Evolutionary conservation across 805 yeast genomes (phyloP).

Genomic region (Ogataea paraovalis): DNA sequence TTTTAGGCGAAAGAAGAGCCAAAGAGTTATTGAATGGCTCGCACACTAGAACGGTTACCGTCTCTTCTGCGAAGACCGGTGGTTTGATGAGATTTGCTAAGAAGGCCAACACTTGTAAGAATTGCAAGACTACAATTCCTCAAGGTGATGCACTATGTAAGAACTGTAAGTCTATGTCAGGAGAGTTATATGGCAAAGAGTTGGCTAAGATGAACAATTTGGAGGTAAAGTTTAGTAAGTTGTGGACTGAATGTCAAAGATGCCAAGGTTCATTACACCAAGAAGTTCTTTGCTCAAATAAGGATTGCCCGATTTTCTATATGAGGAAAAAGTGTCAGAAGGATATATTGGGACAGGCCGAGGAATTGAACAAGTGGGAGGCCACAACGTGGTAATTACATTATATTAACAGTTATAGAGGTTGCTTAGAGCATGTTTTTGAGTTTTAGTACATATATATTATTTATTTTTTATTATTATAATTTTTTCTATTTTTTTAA

Average conservation of each 20-base stretch:
- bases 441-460: no score
- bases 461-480: no score
- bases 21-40: slow-evolving; percentile 76
- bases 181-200: slow-evolving; percentile 77
- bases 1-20: slow-evolving; percentile 81
- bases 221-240: slow-evolving; percentile 76
- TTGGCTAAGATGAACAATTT: slow-evolving; percentile 73
- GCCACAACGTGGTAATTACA: slow-evolving; percentile 52
- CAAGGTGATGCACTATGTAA: slow-evolving; percentile 55
- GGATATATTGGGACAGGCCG: slow-evolving; percentile 54
- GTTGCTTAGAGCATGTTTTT: not conserved
- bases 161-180: slow-evolving; percentile 69
- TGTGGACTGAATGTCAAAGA: slow-evolving; percentile 98
- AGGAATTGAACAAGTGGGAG: slow-evolving; percentile 65
- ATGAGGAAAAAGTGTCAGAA: slow-evolving; percentile 89
- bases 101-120: slow-evolving; percentile 82
- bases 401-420: not conserved
- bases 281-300: slow-evolving; percentile 91
- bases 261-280: slow-evolving; percentile 96
- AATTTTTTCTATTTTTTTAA: no score
- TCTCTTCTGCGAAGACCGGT: slow-evolving; percentile 73
- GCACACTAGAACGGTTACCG: slow-evolving; percentile 74
- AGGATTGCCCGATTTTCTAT: slow-evolving; percentile 96
- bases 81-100: slow-evolving; percentile 87
- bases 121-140: slow-evolving; percentile 78